These are phyloP conservation scores for Ogataea salicorniae DNA, from an alignment of 805 yeast genomes.

Conservation along the genomic window DNA sequence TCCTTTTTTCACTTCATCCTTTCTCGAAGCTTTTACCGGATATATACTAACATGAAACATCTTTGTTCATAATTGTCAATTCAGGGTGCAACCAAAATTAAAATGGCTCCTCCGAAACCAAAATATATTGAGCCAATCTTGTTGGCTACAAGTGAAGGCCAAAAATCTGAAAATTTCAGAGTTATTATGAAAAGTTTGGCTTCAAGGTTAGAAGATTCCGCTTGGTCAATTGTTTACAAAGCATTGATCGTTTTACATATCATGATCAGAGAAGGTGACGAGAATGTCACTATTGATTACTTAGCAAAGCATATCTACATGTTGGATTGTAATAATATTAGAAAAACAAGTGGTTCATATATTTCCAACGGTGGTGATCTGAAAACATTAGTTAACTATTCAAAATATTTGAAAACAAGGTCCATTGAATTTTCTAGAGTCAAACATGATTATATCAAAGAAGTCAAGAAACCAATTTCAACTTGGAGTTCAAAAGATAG, in stretches of 20 bases:
- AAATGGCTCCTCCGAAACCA: constrained; percentile 95
- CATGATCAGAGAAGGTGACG: constrained; percentile 89
- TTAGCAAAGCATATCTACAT: constrained; percentile 56
- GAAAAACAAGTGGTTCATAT: constrained; percentile 20
- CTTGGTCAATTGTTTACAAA: constrained; percentile 92
- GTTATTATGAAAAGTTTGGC: constrained; percentile 64
- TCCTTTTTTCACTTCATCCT: not conserved
- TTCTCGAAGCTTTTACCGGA: not conserved
- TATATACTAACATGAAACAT: not conserved
- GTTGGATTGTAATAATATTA: constrained; percentile 46
- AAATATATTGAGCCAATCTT: constrained; percentile 93
- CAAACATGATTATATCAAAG: constrained; percentile 73
- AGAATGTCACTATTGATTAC: constrained; percentile 65
- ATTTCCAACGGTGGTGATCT: constrained; percentile 43
- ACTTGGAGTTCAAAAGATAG: constrained; percentile 35
- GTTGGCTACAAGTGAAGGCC: constrained; percentile 54
- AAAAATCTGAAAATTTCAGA: constrained; percentile 48
- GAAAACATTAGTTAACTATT: constrained; percentile 56
- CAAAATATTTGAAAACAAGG: constrained; percentile 63
- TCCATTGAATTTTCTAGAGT: constrained; percentile 64
- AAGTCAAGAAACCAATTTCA: constrained; percentile 36
- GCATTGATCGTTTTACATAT: constrained; percentile 79
- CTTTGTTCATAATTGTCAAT: not conserved
- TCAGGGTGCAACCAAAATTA: constrained; percentile 65
- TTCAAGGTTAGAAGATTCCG: constrained; percentile 62